Conservation (phyloP, 75 land plant species). For the Gnetum montanum region DNA sequence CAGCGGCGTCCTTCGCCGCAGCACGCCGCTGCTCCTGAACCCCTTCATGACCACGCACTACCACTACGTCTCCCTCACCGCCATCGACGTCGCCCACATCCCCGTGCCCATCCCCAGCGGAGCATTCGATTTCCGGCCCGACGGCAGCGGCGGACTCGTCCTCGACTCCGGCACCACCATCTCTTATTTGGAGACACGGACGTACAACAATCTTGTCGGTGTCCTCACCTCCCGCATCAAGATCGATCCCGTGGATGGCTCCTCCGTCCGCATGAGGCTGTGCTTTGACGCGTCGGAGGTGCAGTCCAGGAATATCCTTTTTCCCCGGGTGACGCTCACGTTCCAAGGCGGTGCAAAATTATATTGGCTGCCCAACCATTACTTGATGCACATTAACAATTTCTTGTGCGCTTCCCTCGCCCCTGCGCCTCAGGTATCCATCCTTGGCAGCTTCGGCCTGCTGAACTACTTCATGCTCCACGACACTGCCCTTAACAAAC, state of each 20-base stretch:
- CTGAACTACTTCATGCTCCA: too few species aligned
- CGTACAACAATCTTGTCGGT: conserved; percentile 6
- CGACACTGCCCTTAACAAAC: too few species aligned
- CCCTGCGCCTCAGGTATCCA: too few species aligned
- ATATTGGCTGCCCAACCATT: too few species aligned
- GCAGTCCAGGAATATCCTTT: too few species aligned
- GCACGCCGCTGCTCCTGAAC: conserved; percentile 4
- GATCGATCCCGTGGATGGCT: conserved; percentile 1
- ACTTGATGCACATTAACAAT: too few species aligned
- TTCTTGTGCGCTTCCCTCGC: too few species aligned
- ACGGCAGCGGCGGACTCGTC: conserved; percentile 21
- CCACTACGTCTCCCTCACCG: conserved; percentile 11
- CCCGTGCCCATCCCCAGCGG: not conserved
- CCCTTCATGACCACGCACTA: conserved; percentile 12
- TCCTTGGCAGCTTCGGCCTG: too few species aligned
- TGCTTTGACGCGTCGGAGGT: too few species aligned
- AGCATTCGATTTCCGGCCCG: conserved; percentile 8
- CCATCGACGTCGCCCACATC: conserved; percentile 19
- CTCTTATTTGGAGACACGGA: conserved; percentile 10
- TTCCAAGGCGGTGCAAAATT: too few species aligned
- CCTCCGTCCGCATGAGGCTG: conserved; percentile 16
- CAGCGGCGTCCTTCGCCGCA: too few species aligned
- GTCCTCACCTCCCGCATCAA: conserved; percentile 8
- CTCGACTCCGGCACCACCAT: conserved; percentile 30
- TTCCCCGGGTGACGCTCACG: too few species aligned